A percentile compares a stretch with the other conserved stretches of the same genome.
phyloP scores from a whole-genome alignment of 179 eudicot species.

The Vitellaria paradoxa region DNA sequence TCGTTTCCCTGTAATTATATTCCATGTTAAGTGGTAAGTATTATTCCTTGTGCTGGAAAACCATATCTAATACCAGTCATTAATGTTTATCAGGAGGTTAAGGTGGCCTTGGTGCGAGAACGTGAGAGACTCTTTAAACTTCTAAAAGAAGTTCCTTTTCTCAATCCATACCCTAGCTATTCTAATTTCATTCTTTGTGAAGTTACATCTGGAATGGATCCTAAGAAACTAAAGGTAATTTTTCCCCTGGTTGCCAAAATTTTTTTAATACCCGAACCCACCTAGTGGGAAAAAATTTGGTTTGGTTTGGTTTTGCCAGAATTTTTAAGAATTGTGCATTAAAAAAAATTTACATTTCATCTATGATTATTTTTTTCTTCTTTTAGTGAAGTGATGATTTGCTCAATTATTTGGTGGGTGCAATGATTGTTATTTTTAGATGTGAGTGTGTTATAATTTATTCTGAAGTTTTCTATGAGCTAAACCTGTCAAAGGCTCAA shows the following conservation, averaged over 20 bases:
- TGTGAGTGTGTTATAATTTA: background rate
- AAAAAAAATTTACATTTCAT: background rate
- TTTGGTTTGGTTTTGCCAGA: background rate
- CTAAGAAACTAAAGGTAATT: conserved; percentile 90
- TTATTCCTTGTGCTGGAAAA: background rate
- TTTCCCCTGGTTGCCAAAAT: background rate
- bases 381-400: background rate
- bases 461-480: background rate
- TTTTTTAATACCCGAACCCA: background rate
- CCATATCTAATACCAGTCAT: conserved; percentile 6
- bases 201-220: conserved; percentile 81
- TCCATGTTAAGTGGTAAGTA: background rate
- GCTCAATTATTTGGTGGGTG: background rate
- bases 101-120: conserved; percentile 82
- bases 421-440: background rate
- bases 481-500: too few relatives aligned
- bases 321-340: too few relatives aligned
- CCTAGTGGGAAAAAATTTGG: too few relatives aligned
- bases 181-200: conserved; percentile 91
- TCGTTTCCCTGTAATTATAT: background rate
- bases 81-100: conserved; percentile 57
- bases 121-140: conserved; percentile 79
- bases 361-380: background rate
- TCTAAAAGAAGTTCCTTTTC: conserved; percentile 77
- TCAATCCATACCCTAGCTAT: conserved; percentile 83